Conservation (phyloP, 2,329 filamentous ascomycete genomes). For the Ascochyta fabae region DNA sequence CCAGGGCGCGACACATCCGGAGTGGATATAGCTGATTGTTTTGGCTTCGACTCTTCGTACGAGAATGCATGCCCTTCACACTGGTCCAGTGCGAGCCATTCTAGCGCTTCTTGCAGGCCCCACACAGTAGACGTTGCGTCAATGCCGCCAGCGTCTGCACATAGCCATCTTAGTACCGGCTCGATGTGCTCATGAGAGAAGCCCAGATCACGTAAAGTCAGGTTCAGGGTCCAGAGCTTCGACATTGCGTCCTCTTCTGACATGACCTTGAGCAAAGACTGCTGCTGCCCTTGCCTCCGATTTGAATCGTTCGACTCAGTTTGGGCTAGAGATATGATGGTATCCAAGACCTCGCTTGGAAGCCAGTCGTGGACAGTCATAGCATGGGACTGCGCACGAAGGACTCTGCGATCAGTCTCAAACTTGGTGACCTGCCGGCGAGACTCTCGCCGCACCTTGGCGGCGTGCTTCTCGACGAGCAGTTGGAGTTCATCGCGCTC, state of each 20-base stretch:
- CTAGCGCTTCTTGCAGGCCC: slow-evolving; percentile 85
- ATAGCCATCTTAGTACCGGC: slow-evolving; percentile 45
- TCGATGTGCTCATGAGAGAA: slow-evolving; percentile 60
- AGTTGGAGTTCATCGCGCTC: slow-evolving; percentile 90
- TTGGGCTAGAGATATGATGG: slow-evolving; percentile 75
- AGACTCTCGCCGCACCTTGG: slow-evolving; percentile 80
- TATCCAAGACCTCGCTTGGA: slow-evolving; percentile 76
- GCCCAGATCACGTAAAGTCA: slow-evolving; percentile 71
- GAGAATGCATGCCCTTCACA: slow-evolving; percentile 71
- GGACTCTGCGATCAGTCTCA: slow-evolving; percentile 82
- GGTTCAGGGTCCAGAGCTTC: slow-evolving; percentile 83
- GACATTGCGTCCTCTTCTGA: slow-evolving; percentile 79
- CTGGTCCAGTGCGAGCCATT: slow-evolving; percentile 87
- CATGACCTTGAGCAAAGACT: slow-evolving; percentile 51
- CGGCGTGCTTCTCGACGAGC: slow-evolving; percentile 81
- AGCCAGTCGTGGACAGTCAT: slow-evolving; percentile 81
- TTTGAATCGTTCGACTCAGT: slow-evolving; percentile 63
- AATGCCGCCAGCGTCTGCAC: slow-evolving; percentile 43
- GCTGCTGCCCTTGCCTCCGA: slow-evolving; percentile 53
- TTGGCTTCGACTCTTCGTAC: slow-evolving; percentile 61
- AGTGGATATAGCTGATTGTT: slow-evolving; percentile 24
- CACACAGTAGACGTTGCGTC: slow-evolving; percentile 70
- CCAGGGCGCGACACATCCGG: slow-evolving; percentile 36
- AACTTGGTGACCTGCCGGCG: slow-evolving; percentile 77
- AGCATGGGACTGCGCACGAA: slow-evolving; percentile 78